phyloP scores from a whole-genome alignment of 176 grass and related monocot species.

The Pontederia crassipes region DNA sequence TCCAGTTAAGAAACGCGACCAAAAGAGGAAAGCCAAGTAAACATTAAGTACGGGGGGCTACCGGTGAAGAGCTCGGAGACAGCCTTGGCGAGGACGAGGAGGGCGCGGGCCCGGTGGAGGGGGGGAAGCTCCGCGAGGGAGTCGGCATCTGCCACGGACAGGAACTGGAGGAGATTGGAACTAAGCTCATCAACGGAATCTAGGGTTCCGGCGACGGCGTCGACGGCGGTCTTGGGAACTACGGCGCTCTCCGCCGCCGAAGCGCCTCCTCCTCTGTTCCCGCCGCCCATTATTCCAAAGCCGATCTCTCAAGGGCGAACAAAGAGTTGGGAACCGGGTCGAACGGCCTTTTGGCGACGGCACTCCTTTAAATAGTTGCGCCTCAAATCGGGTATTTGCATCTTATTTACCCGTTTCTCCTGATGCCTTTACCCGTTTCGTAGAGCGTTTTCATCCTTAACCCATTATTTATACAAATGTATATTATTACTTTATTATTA shows the following conservation, averaged over 20 bases:
- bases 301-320: no score
- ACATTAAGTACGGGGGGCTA: not conserved
- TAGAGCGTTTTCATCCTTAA: no score
- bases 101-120: slow-evolving; percentile 46
- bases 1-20: not conserved
- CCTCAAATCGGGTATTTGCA: no score
- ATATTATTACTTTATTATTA: no score
- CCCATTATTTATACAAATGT: no score
- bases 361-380: no score
- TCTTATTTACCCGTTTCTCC: no score
- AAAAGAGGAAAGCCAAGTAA: no score
- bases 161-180: slow-evolving; percentile 47
- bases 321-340: no score
- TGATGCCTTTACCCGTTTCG: no score
- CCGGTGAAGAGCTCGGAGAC: slow-evolving; percentile 51
- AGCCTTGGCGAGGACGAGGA: slow-evolving; percentile 59
- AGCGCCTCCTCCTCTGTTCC: slow-evolving; percentile 1
- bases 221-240: slow-evolving; percentile 25
- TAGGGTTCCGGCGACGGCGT: slow-evolving; percentile 41
- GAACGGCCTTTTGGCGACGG: no score
- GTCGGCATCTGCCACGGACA: slow-evolving; percentile 40
- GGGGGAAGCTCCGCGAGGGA: slow-evolving; percentile 56
- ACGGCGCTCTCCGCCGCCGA: slow-evolving; percentile 25
- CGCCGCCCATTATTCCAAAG: not conserved
- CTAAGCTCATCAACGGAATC: slow-evolving; percentile 41